These are phyloP conservation scores for Fusarium succisae DNA, from an alignment of 2,329 filamentous ascomycete species.

Conservation along the genomic window DNA sequence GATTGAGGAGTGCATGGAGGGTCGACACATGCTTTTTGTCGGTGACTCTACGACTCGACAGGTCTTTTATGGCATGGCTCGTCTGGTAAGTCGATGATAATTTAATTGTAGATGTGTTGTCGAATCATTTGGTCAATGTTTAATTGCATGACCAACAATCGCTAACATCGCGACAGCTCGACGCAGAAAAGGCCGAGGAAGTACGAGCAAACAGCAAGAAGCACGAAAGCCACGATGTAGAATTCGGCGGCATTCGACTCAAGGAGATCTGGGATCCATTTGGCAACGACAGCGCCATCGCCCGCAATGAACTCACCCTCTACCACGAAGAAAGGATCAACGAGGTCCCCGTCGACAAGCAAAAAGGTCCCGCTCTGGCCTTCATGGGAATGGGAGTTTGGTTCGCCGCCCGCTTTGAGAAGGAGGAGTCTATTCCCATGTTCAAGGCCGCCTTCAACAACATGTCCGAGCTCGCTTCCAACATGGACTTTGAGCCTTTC, in stretches of 20 bases:
- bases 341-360: slow-evolving; percentile 18
- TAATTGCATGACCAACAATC: neutral
- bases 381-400: slow-evolving; percentile 41
- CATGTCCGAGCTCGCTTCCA: slow-evolving; percentile 29
- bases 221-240: slow-evolving; percentile 33
- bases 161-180: slow-evolving; percentile 27
- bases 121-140: neutral
- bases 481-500: slow-evolving; percentile 26
- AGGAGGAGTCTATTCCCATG: slow-evolving; percentile 21
- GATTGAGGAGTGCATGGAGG: slow-evolving; percentile 60
- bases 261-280: slow-evolving; percentile 70
- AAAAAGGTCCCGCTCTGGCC: slow-evolving; percentile 37
- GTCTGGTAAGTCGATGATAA: slow-evolving; percentile 36
- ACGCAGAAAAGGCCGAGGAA: slow-evolving; percentile 29
- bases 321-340: slow-evolving; percentile 29
- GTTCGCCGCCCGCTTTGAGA: slow-evolving; percentile 37
- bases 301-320: slow-evolving; percentile 33
- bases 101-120: neutral
- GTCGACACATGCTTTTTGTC: slow-evolving; percentile 63
- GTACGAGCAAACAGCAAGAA: slow-evolving; percentile 20
- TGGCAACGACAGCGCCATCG: slow-evolving; percentile 25
- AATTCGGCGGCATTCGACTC: slow-evolving; percentile 28
- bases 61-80: slow-evolving; percentile 62
- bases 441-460: slow-evolving; percentile 28
- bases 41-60: slow-evolving; percentile 69